Evolutionary conservation across 2,329 filamentous ascomycete species (phyloP).

Genomic region (Escovopsis sp.): DNA sequence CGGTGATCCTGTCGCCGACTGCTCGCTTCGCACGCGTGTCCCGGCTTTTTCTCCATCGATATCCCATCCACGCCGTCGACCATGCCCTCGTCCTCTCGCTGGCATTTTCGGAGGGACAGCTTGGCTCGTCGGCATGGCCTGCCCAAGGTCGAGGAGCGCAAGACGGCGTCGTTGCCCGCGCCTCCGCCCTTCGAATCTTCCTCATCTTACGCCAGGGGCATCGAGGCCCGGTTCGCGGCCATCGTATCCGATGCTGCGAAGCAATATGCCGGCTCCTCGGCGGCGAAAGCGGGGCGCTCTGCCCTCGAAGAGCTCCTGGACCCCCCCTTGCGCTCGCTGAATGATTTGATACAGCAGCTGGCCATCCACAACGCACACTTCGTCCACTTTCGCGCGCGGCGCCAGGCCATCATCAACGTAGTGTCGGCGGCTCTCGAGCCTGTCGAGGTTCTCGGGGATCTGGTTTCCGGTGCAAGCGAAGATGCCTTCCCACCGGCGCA

Average conservation of each 20-base stretch:
- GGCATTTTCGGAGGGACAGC: not conserved
- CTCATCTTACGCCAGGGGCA: not conserved
- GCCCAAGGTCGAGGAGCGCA: not conserved
- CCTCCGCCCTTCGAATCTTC: too few species aligned
- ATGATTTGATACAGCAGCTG: conserved; percentile 18
- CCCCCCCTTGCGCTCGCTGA: conserved; percentile 19
- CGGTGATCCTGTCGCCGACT: too few species aligned
- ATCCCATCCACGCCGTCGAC: too few species aligned
- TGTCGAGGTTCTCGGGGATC: conserved; percentile 24
- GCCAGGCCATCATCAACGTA: conserved; percentile 19
- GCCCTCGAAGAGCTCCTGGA: conserved; percentile 17
- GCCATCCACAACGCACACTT: conserved; percentile 23
- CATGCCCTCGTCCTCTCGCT: not conserved
- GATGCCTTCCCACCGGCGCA: conserved; percentile 26
- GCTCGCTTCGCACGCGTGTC: too few species aligned
- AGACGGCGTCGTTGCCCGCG: too few species aligned
- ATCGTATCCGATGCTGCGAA: conserved; percentile 21
- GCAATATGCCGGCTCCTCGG: conserved; percentile 16
- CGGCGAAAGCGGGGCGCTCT: conserved; percentile 7
- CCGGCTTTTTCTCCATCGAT: too few species aligned
- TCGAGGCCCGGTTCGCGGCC: conserved; percentile 11
- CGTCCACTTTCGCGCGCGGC: conserved; percentile 20
- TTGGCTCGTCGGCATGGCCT: not conserved
- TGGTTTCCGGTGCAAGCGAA: conserved; percentile 21
- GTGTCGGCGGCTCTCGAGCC: conserved; percentile 19